phyloP scores from a whole-genome alignment of 805 yeast genomes.

The Gaillardinia entomophila region DNA sequence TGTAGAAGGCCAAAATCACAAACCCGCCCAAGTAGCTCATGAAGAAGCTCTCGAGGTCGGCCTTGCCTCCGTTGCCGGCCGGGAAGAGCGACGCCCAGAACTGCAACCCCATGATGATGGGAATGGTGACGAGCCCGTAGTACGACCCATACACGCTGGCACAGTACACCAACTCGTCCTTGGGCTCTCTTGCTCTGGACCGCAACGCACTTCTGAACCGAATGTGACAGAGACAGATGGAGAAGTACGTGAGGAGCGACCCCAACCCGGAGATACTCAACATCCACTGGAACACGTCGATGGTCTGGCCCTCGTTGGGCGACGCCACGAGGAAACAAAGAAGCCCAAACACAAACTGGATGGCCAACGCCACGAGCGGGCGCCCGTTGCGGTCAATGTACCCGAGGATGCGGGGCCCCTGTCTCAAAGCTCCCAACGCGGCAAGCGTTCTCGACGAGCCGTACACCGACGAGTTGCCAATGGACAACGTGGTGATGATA shows the following conservation, averaged over 20 bases:
- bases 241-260: slow-evolving; percentile 23
- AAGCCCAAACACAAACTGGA: slow-evolving; percentile 22
- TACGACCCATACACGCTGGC: slow-evolving; percentile 27
- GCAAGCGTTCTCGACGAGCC: slow-evolving; percentile 28
- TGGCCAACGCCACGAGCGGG: slow-evolving; percentile 20
- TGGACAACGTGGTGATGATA: slow-evolving; percentile 26
- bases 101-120: slow-evolving; percentile 24
- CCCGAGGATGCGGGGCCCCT: slow-evolving; percentile 21
- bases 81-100: slow-evolving; percentile 37
- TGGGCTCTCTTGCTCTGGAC: slow-evolving; percentile 15
- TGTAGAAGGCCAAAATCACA: slow-evolving; percentile 39
- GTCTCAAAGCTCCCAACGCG: slow-evolving; percentile 25
- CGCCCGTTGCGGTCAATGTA: slow-evolving; percentile 26
- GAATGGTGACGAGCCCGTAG: slow-evolving; percentile 22
- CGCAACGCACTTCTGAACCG: slow-evolving; percentile 22
- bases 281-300: slow-evolving; percentile 26
- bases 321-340: slow-evolving; percentile 22
- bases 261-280: slow-evolving; percentile 25
- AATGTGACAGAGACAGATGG: slow-evolving; percentile 25
- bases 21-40: slow-evolving; percentile 46
- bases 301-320: slow-evolving; percentile 15
- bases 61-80: slow-evolving; percentile 16
- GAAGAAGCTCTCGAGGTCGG: slow-evolving; percentile 42
- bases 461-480: slow-evolving; percentile 32
- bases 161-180: slow-evolving; percentile 26